Percentiles rank a stretch among this genome's conserved stretches.
Evolutionary conservation across 805 yeast genomes (phyloP).

Genomic region (Candida vaughaniae): DNA sequence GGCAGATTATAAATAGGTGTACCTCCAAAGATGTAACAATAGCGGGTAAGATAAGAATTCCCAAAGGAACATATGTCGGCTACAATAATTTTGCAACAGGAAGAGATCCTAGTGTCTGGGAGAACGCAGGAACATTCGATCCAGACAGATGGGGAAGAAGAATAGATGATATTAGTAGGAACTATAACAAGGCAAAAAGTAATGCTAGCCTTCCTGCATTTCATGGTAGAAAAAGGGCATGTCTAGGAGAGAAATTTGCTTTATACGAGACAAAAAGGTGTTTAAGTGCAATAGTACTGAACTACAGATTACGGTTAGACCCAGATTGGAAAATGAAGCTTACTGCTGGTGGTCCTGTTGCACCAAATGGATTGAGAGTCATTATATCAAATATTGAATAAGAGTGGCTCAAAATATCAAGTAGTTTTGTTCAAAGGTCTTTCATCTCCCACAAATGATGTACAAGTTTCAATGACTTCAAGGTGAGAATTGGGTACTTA

Average conservation of each 20-base stretch:
- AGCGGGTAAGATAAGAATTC: conserved; percentile 44
- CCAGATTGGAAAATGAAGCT: conserved; percentile 47
- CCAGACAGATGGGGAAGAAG: conserved; percentile 55
- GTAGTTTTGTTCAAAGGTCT: neutral
- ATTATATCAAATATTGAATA: neutral
- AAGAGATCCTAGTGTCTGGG: conserved; percentile 44
- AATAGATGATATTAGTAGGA: conserved; percentile 33
- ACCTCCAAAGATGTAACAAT: conserved; percentile 37
- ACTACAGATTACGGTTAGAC: conserved; percentile 36
- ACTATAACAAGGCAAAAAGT: conserved; percentile 45
- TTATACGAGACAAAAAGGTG: conserved; percentile 44
- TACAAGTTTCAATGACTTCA: neutral
- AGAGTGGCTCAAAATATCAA: neutral
- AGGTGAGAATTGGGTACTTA: neutral
- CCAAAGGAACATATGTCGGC: conserved; percentile 53
- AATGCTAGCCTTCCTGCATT: conserved; percentile 49
- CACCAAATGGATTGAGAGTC: conserved; percentile 37
- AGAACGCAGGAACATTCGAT: conserved; percentile 39
- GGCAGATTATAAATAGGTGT: conserved; percentile 52
- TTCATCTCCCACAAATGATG: neutral
- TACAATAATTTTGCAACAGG: conserved; percentile 55
- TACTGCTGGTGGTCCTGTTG: conserved; percentile 60
- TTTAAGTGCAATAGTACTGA: conserved; percentile 32
- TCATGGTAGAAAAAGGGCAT: conserved; percentile 61
- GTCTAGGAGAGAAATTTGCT: conserved; percentile 61